Conservation (phyloP, 2,329 filamentous ascomycete genomes). For the Coniochaeta sp. region DNA sequence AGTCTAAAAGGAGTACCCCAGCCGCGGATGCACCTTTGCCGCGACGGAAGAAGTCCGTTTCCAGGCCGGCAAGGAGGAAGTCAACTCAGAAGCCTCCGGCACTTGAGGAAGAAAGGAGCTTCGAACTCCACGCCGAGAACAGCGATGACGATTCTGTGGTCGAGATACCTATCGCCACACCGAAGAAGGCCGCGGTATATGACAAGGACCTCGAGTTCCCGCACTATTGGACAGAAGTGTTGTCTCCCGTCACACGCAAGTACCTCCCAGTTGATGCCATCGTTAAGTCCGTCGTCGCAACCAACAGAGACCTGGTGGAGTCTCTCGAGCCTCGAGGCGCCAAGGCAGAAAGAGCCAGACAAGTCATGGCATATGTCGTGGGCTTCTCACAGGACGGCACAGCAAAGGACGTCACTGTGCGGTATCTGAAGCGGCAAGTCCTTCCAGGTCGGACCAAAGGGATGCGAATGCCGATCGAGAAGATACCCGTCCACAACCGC, state of each 20-base stretch:
- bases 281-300: conserved; percentile 61
- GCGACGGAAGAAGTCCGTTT: conserved; percentile 5
- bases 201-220: conserved; percentile 76
- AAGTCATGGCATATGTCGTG: conserved; percentile 84
- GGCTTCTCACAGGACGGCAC: conserved; percentile 78
- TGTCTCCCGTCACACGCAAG: conserved; percentile 73
- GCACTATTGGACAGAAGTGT: conserved; percentile 87
- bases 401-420: conserved; percentile 88
- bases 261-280: conserved; percentile 74
- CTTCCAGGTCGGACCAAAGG: conserved; percentile 89
- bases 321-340: conserved; percentile 75
- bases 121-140: conserved; percentile 40
- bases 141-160: conserved; percentile 54
- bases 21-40: conserved; percentile 6
- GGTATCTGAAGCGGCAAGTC: conserved; percentile 75
- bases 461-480: conserved; percentile 68
- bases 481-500: conserved; percentile 70
- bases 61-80: conserved; percentile 11
- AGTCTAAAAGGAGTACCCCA: conserved; percentile 11
- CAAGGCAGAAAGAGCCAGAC: conserved; percentile 77
- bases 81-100: conserved; percentile 14
- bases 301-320: conserved; percentile 63
- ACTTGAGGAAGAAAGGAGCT: conserved; percentile 37
- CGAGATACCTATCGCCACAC: conserved; percentile 40
- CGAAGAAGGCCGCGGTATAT: conserved; percentile 44